phyloP scores from a whole-genome alignment of 441 rosid species.

The Adansonia grandidieri region DNA sequence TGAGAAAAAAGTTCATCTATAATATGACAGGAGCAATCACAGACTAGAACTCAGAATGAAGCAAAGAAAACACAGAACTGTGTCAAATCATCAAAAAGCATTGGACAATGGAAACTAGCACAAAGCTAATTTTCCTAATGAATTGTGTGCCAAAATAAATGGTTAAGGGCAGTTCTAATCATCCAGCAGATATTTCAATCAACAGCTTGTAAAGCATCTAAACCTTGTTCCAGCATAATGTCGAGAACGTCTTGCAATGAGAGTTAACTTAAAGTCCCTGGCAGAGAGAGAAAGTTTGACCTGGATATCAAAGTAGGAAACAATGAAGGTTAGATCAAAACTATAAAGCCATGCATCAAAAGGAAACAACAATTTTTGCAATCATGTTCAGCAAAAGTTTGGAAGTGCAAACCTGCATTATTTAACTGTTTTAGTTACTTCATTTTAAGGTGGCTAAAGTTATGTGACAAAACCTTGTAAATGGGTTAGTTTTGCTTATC shows the following conservation, averaged over 20 bases:
- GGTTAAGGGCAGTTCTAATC: not conserved
- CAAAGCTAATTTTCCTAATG: constrained; percentile 11
- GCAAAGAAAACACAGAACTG: not conserved
- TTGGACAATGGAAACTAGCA: not conserved
- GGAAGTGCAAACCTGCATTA: constrained; percentile 7
- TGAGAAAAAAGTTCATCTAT: constrained; percentile 14
- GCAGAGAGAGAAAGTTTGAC: constrained; percentile 52
- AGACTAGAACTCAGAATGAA: not conserved
- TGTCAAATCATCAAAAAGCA: not conserved
- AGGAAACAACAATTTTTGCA: not conserved
- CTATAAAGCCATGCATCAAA: constrained; percentile 15
- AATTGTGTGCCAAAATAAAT: not conserved
- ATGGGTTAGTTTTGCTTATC: not conserved
- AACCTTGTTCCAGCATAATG: constrained; percentile 89
- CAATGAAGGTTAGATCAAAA: constrained; percentile 4
- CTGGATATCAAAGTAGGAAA: constrained; percentile 39
- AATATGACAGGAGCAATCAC: not conserved
- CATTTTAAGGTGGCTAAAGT: not conserved
- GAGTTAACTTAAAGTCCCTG: constrained; percentile 57
- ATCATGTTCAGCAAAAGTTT: not conserved
- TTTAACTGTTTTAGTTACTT: constrained; percentile 6
- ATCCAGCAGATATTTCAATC: not conserved
- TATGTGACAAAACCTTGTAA: constrained; percentile 7
- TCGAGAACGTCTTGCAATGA: constrained; percentile 73
- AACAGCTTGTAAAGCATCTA: constrained; percentile 11